Base-by-base conservation (phyloP, 352 stramenopile species). In the Hyphochytrium catenoides region DNA sequence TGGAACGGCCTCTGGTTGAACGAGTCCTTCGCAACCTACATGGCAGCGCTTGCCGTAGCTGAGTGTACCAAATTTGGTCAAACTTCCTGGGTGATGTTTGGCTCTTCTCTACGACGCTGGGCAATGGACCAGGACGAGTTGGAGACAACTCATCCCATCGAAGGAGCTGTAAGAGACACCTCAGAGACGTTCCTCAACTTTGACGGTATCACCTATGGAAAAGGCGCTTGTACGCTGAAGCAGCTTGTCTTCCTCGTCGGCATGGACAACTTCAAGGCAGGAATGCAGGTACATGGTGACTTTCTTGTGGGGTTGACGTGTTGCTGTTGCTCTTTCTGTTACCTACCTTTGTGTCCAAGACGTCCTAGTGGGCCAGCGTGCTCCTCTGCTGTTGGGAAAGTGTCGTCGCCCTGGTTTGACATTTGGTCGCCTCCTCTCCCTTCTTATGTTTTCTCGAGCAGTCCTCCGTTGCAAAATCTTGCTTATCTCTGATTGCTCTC, bases 11-110 rank as follows among this genome's bases (percentile, higher is more conserved):
- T 94, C 3, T 95, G 79, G 79, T 62, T 98, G 5, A 98, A 98
- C 56, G 91, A 97, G 54, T 87, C 86, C 5, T 98, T 97, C 52
- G 90, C 88, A 8, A 75, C 65, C 28, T 97, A 81, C 61, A 91
- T 91, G 56, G 81, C 97, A 57, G 90, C 91, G 46, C 79, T 77
- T 25, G 77, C 82, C n/a, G 66, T 84, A 0, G 53, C 84, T 0
- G 58, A 91, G 18, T 96, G 78, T 76, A 57, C n/a, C n/a, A 68
- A 6, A 75, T 95, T 44, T 96, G 85, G 84, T 81, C 95, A 41
- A 76, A 83, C 36, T 97, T 95, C 44, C 77, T 86, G 24, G 53
- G 76, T 43, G 50, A 73, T 26, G 47, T 67, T 54, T 64, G 16
- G 86, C 85, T 15, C 64, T 97, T 20, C 62, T 73, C 15, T 69